phyloP scores from a whole-genome alignment of 2,329 filamentous ascomycete genomes.

The Aplosporella prunicola region DNA sequence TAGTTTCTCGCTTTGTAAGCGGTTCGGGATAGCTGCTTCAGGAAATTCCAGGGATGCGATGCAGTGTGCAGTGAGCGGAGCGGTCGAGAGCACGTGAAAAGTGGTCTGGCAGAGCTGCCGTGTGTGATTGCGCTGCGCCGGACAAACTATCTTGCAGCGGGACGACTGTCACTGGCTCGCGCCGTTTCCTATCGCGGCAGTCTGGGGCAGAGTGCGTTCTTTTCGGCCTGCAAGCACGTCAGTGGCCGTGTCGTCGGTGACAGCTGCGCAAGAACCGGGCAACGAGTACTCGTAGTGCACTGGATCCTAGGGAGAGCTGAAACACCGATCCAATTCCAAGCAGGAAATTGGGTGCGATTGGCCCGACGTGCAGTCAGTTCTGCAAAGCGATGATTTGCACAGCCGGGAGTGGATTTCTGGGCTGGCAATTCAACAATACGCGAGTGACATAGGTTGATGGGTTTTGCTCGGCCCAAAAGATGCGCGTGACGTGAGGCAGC shows the following conservation, averaged over 20 bases:
- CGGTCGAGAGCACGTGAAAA: too few relatives aligned
- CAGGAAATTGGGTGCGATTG: too few relatives aligned
- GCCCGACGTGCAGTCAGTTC: too few relatives aligned
- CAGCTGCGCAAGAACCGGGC: too few relatives aligned
- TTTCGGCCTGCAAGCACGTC: conserved; percentile 3
- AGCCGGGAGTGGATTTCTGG: neutral
- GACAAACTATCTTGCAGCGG: conserved; percentile 6
- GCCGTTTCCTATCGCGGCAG: conserved; percentile 1
- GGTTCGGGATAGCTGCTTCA: neutral
- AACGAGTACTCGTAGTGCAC: too few relatives aligned
- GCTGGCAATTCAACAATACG: conserved; percentile 2
- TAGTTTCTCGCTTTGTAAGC: neutral
- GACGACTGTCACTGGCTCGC: neutral
- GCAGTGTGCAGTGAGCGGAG: conserved; percentile 3
- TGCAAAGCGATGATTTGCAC: too few relatives aligned
- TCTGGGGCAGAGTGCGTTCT: neutral
- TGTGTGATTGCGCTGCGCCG: too few relatives aligned
- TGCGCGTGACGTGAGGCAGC: conserved; percentile 8
- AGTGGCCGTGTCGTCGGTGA: neutral
- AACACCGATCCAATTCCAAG: too few relatives aligned
- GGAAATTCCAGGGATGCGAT: neutral
- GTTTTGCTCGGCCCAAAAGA: conserved; percentile 2
- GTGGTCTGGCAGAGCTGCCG: too few relatives aligned
- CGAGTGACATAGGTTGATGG: conserved; percentile 2
- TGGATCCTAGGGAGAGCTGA: neutral